phyloP scores from a whole-genome alignment of 2,329 filamentous ascomycete genomes.

The Penicillium sp. region DNA sequence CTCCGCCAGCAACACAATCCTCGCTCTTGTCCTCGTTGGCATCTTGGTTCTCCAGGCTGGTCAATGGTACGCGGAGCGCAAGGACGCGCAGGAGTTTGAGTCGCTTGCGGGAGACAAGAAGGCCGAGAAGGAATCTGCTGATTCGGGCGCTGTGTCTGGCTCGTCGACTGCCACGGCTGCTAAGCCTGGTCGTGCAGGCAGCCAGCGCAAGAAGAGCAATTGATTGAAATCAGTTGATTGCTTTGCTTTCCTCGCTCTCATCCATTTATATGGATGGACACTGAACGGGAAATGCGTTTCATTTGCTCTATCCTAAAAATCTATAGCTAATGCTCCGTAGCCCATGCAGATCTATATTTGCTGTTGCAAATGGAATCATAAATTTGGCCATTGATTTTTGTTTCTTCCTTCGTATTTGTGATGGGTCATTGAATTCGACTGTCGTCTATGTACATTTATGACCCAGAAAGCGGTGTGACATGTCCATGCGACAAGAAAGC shows the following conservation, averaged over 20 bases:
- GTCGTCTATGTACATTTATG: constrained; percentile 21
- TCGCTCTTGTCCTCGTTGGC: constrained; percentile 87
- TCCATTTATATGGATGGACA: not conserved
- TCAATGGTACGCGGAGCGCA: constrained; percentile 97
- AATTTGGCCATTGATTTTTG: not conserved
- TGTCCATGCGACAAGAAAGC: not conserved
- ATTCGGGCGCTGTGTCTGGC: not conserved
- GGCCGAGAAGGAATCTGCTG: constrained; percentile 28
- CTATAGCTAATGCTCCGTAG: not conserved
- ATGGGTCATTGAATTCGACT: not conserved
- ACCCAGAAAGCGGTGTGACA: constrained; percentile 9
- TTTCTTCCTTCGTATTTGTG: not conserved
- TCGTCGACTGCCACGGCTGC: constrained; percentile 8
- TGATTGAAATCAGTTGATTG: constrained; percentile 2
- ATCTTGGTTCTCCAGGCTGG: constrained; percentile 92
- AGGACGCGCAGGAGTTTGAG: constrained; percentile 78
- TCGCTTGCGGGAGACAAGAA: constrained; percentile 53
- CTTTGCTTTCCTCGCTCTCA: constrained; percentile 1
- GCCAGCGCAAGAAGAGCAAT: constrained; percentile 30
- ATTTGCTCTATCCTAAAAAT: not conserved
- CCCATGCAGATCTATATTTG: not conserved
- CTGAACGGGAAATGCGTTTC: not conserved
- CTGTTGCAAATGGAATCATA: not conserved
- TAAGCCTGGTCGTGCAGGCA: constrained; percentile 18
- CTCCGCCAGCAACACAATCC: constrained; percentile 91